phyloP scores from a whole-genome alignment of 352 stramenopile species.

The Phytophthora ohioensis region DNA sequence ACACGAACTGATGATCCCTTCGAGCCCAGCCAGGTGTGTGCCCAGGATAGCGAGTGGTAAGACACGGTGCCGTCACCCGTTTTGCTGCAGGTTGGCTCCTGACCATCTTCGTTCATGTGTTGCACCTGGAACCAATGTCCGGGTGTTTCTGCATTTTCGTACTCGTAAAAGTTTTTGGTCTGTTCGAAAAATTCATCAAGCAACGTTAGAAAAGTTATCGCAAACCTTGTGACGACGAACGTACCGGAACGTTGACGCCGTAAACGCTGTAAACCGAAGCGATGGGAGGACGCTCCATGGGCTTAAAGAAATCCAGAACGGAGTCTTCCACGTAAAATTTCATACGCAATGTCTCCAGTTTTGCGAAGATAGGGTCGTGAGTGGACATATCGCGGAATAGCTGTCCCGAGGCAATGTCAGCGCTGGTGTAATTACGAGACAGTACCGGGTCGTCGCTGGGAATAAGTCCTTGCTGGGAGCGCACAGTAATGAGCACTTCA shows the following conservation, averaged over 20 bases:
- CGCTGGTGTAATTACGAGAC: conserved; percentile 65
- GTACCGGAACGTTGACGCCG: conserved; percentile 78
- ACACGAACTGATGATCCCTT: conserved; percentile 58
- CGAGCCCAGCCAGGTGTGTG: conserved; percentile 76
- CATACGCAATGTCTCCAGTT: conserved; percentile 64
- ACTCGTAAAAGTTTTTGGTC: conserved; percentile 81
- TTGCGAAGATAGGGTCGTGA: conserved; percentile 69
- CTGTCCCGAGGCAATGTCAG: conserved; percentile 69
- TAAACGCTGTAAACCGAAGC: conserved; percentile 81
- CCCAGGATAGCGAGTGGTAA: conserved; percentile 85
- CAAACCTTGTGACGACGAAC: not conserved
- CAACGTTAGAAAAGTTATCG: not conserved
- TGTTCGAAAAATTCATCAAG: conserved; percentile 17
- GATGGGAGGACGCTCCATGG: conserved; percentile 78
- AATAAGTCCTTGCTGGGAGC: conserved; percentile 41
- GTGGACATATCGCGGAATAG: conserved; percentile 78
- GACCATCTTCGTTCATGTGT: conserved; percentile 57
- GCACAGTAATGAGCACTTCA: conserved; percentile 64
- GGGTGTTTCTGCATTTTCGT: conserved; percentile 56
- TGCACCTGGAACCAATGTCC: conserved; percentile 76
- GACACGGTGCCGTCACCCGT: conserved; percentile 79
- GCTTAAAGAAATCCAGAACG: conserved; percentile 63
- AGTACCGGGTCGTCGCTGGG: conserved; percentile 30
- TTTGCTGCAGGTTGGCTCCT: conserved; percentile 66
- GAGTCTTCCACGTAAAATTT: conserved; percentile 77